Base-by-base conservation (phyloP, 2,329 filamentous ascomycete genomes). In the Fusarium chaquense region DNA sequence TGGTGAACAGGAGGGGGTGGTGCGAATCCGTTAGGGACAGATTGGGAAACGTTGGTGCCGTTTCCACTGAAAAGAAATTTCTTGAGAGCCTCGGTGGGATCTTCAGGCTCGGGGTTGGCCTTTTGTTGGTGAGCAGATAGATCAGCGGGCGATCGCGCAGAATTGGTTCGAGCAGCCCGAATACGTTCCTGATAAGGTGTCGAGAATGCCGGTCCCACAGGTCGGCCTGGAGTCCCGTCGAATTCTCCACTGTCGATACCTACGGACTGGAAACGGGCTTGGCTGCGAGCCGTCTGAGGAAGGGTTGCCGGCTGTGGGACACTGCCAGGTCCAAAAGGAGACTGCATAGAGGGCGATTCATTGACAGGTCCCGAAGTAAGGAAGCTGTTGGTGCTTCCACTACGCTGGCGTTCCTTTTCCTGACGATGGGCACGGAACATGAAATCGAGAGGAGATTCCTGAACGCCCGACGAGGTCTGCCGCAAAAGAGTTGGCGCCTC, bases 341-440 rank as follows among this genome's bases (percentile, higher is more conserved):
- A 79, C 50, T 79, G 80, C 4, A 76, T 77, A 22, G 83, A 82
- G n/a, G 87, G 87, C n/a, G 86, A 89, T 62, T 85, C 83, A 6
- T 85, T 82, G 12, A 81, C 78, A 10, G 80, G 74, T 33, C 78
- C 75, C 22, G 71, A 70, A 71, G 81, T 61, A 74, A 81, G 71
- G 73, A 84, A 67, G 55, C 83, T 83, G 53, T 82, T 79, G 18
- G 84, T 83, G 70, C 85, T 89, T 22, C 84, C 83, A 62, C 85
- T 84, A 28, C 84, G 83, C 46, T 85, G 86, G 63, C 86, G 84
- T 55, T 90, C 89, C 76, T 89, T 91, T 78, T 96, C 92, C 65
- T 92, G 91, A 51, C 92, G 88, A 73, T 97, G 92, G 35, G 93
- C 94, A 65, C 91, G 91, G 83, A 98, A 98, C 77, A 98, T 91